These are phyloP conservation scores for Neofusicoccum sp. DNA, from an alignment of 2,329 filamentous ascomycete genomes.

Conservation along the genomic window DNA sequence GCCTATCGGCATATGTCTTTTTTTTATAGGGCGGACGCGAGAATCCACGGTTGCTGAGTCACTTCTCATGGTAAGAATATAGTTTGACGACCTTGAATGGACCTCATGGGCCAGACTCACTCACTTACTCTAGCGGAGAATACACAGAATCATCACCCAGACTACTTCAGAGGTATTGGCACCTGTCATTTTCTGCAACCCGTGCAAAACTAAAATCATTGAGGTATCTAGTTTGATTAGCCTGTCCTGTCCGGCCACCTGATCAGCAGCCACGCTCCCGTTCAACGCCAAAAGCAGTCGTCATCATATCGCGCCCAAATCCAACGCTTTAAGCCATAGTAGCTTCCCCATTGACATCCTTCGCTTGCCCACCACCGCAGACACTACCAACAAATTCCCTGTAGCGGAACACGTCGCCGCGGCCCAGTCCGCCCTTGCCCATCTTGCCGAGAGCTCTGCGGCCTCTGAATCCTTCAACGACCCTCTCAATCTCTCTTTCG, in stretches of 20 bases:
- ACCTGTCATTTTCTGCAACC: background rate
- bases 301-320: background rate
- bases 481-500: slow-evolving; percentile 75
- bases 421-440: slow-evolving; percentile 45
- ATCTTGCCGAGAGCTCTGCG: slow-evolving; percentile 75
- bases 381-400: slow-evolving; percentile 74
- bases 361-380: slow-evolving; percentile 5
- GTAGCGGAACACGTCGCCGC: slow-evolving; percentile 90
- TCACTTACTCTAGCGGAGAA: too few species aligned
- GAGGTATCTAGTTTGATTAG: background rate
- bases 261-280: background rate
- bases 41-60: too few species aligned
- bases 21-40: too few species aligned
- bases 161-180: too few species aligned
- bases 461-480: slow-evolving; percentile 83
- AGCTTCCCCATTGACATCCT: slow-evolving; percentile 11
- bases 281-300: background rate
- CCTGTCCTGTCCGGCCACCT: background rate
- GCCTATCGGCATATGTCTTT: too few species aligned
- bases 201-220: background rate
- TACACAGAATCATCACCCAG: too few species aligned
- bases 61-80: too few species aligned
- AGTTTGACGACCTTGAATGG: too few species aligned
- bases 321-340: background rate
- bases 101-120: too few species aligned